phyloP scores from a whole-genome alignment of 2,329 filamentous ascomycete genomes.

The Penicillium decumbens region DNA sequence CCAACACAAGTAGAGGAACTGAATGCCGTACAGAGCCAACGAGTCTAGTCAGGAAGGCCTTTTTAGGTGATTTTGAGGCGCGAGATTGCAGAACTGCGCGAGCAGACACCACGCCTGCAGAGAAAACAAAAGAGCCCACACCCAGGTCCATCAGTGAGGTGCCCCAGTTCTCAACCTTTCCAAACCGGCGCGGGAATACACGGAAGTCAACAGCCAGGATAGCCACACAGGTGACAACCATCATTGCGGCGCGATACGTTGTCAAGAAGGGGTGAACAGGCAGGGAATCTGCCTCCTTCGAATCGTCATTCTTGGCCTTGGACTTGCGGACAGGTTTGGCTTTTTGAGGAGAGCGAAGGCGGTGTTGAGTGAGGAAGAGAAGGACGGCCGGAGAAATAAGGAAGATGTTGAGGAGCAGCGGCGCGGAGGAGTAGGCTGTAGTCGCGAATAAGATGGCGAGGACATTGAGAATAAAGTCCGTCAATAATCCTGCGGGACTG shows the following conservation, averaged over 20 bases:
- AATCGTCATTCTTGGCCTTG: slow-evolving; percentile 19
- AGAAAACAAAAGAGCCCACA: slow-evolving; percentile 96
- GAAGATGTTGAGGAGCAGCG: slow-evolving; percentile 69
- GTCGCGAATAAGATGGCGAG: slow-evolving; percentile 75
- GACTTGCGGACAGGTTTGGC: slow-evolving; percentile 32
- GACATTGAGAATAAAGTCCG: slow-evolving; percentile 87
- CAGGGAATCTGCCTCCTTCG: slow-evolving; percentile 48
- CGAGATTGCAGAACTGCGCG: slow-evolving; percentile 70
- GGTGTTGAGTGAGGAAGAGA: slow-evolving; percentile 48
- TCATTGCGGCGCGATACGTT: slow-evolving; percentile 83
- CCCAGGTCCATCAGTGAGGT: slow-evolving; percentile 98
- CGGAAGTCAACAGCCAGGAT: slow-evolving; percentile 97
- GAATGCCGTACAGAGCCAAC: slow-evolving; percentile 69
- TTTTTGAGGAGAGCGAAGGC: slow-evolving; percentile 28
- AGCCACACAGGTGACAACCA: slow-evolving; percentile 80
- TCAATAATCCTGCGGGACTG: slow-evolving; percentile 59
- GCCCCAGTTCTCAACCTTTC: slow-evolving; percentile 98
- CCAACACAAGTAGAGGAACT: slow-evolving; percentile 73
- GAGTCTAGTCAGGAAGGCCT: slow-evolving; percentile 53
- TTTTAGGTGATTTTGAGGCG: slow-evolving; percentile 44
- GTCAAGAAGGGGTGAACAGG: slow-evolving; percentile 90
- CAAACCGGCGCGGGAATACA: slow-evolving; percentile 88
- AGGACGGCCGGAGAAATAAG: slow-evolving; percentile 67
- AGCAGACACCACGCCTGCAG: slow-evolving; percentile 83
- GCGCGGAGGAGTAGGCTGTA: slow-evolving; percentile 74